These are phyloP conservation scores for Mollisia scopiformis DNA, from an alignment of 2,329 filamentous ascomycete species.

Conservation along the genomic window DNA sequence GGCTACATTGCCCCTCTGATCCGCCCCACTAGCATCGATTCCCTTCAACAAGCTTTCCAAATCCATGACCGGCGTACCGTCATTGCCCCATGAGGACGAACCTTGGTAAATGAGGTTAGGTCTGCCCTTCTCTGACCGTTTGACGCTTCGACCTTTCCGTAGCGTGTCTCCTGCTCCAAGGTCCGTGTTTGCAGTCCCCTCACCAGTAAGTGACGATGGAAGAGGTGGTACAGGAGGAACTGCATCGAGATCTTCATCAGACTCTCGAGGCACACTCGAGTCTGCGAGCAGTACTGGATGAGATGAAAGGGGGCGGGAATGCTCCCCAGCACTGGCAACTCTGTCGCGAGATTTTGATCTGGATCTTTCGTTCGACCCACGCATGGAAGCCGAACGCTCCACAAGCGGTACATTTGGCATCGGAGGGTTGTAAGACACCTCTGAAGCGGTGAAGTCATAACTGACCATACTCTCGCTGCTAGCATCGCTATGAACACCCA, in stretches of 20 bases:
- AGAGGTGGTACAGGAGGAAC: slow-evolving; percentile 37
- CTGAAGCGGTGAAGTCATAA: slow-evolving; percentile 69
- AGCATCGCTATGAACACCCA: slow-evolving; percentile 51
- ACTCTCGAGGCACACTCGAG: slow-evolving; percentile 16
- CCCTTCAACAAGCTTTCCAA: slow-evolving; percentile 35
- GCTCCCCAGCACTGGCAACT: slow-evolving; percentile 21
- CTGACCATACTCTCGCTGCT: slow-evolving; percentile 72
- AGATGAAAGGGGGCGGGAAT: slow-evolving; percentile 28
- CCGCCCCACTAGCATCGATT: slow-evolving; percentile 31
- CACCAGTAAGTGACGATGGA: slow-evolving; percentile 28
- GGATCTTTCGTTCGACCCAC: slow-evolving; percentile 27
- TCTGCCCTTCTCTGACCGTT: slow-evolving; percentile 23
- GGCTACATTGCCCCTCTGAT: slow-evolving; percentile 28
- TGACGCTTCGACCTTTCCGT: slow-evolving; percentile 26
- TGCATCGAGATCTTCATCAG: slow-evolving; percentile 26
- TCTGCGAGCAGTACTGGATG: slow-evolving; percentile 22
- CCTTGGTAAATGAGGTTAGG: slow-evolving; percentile 20
- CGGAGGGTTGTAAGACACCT: slow-evolving; percentile 59
- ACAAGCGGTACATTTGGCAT: slow-evolving; percentile 23
- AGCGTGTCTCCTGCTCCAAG: slow-evolving; percentile 29
- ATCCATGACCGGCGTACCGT: slow-evolving; percentile 23
- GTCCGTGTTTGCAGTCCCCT: slow-evolving; percentile 21
- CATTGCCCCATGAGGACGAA: slow-evolving; percentile 29
- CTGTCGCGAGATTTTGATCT: slow-evolving; percentile 37
- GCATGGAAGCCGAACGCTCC: slow-evolving; percentile 32